Evolutionary conservation across 1,284 basidiomycete genomes (phyloP), one percentile per base, ranked within the genome.

Genomic region (Ganoderma boninense): DNA sequence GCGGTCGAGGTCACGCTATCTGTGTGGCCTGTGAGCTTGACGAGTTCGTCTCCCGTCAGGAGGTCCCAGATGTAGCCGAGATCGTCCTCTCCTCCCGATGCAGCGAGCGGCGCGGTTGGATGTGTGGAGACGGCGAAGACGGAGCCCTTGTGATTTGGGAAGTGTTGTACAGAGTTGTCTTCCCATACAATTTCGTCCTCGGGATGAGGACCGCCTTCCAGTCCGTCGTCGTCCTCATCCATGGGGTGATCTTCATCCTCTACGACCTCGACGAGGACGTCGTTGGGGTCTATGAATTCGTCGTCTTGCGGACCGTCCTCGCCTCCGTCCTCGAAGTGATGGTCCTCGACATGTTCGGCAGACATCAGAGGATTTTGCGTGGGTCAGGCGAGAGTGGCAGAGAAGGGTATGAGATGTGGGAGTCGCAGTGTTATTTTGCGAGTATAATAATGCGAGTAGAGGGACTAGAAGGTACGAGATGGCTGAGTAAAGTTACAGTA

Each of bases 81-180:
- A 80, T 99, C 97, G 80, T 99, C 98, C 82, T 98, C 97, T 44
- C 97, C 97, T 42, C 98, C 98, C 1, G 95, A 96, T 35, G 92
- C 92, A 5, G 95, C 96, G 43, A 99, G 85, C 1, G 94, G 91
- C 67, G 94, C 90, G 42, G 92, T 91, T 0, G 97, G 96, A 80
- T 99, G 98, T 54, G 92, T 88, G 14, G 95, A 84, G 54, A 99
- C 85, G 60, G 92, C 84, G 80, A 99, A 99, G 63, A 99, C 94
- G 13, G 97, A 96, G 62, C 84, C 81, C n/a, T 79, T 78, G 79
- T 95, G 93, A 11, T 79, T 80, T 20, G 84, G 76, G 77, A 95
- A 95, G 69, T 87, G 86, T 77, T 91, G 91, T 14, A 93, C 83
- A 18, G 90, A 91, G 76, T 90, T 92, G 78, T 90, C 88, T 71